Evolutionary conservation across 768 basidiomycete genomes (phyloP).

Genomic region (Suillus subaureus): DNA sequence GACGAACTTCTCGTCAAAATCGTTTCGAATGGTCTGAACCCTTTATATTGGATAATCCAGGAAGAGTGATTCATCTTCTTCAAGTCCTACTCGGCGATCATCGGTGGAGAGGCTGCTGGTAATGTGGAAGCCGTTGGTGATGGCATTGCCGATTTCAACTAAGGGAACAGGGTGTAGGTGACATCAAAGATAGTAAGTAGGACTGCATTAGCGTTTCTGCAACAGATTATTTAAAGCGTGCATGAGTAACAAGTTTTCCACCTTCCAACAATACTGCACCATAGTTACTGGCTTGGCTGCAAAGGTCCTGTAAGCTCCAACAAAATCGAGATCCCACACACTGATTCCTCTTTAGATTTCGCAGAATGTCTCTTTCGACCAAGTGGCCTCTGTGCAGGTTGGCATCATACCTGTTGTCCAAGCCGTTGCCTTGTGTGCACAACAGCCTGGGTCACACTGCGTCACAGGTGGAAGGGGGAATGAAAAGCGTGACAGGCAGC

Average conservation of each 20-base stretch:
- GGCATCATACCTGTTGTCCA: slow-evolving; percentile 34
- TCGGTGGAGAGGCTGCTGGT: slow-evolving; percentile 42
- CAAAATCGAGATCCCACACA: background rate
- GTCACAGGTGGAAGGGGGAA: no score
- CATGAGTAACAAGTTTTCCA: slow-evolving; percentile 7
- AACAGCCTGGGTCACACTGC: no score
- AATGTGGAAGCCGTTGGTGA: slow-evolving; percentile 40
- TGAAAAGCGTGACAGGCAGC: no score
- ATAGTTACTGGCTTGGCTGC: slow-evolving; percentile 23
- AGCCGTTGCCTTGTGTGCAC: slow-evolving; percentile 36
- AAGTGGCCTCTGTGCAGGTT: slow-evolving; percentile 40
- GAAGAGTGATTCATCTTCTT: slow-evolving; percentile 17
- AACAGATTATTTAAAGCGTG: slow-evolving; percentile 17
- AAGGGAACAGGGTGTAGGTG: slow-evolving; percentile 41
- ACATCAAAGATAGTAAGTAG: background rate
- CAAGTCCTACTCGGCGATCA: slow-evolving; percentile 38
- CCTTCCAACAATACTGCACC: slow-evolving; percentile 32
- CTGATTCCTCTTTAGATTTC: slow-evolving; percentile 29
- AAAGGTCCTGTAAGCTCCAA: slow-evolving; percentile 14
- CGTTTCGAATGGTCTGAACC: slow-evolving; percentile 45
- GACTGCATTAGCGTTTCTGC: background rate
- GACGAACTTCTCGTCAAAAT: slow-evolving; percentile 47
- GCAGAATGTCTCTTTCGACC: slow-evolving; percentile 37
- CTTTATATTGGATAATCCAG: slow-evolving; percentile 39
- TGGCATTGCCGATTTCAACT: slow-evolving; percentile 37